A percentile compares a stretch with the other conserved stretches of the same genome.
These are phyloP conservation scores for Poa annua DNA, from an alignment of 176 grass and related monocot species.

Conservation along the genomic window DNA sequence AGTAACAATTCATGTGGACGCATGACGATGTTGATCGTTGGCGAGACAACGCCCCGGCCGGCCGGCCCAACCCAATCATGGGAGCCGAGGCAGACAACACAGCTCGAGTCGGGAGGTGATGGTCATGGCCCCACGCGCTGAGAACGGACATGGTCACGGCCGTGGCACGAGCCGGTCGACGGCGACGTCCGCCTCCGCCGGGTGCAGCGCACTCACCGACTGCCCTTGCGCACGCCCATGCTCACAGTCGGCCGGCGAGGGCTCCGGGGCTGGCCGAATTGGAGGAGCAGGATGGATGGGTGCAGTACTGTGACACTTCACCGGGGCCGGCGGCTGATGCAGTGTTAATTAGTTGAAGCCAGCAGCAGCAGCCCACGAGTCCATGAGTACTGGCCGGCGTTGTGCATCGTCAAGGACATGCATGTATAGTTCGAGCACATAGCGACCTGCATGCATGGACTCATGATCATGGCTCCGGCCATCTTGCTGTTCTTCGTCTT, in stretches of 20 bases:
- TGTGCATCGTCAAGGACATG: background rate
- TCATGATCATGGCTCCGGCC: slow-evolving; percentile 15
- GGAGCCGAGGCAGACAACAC: background rate
- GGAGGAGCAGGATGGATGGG: background rate
- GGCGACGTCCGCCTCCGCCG: background rate
- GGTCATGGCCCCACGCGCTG: background rate
- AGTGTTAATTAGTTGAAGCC: background rate
- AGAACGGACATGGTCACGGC: background rate
- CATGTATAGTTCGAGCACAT: background rate
- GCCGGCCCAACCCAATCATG: background rate
- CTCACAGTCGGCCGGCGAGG: background rate
- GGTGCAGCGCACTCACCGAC: background rate
- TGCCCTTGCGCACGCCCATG: slow-evolving; percentile 7
- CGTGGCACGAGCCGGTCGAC: background rate
- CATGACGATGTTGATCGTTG: background rate
- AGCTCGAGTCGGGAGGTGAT: background rate
- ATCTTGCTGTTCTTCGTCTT: background rate
- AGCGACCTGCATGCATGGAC: too few species aligned
- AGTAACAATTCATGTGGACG: background rate
- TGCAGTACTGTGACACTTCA: background rate
- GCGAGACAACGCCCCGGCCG: background rate
- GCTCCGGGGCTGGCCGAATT: background rate
- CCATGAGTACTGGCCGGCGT: background rate
- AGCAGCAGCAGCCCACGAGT: background rate
- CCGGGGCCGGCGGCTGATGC: background rate